phyloP scores from a whole-genome alignment of 441 rosid genomes.

The Bruguiera hainesii region DNA sequence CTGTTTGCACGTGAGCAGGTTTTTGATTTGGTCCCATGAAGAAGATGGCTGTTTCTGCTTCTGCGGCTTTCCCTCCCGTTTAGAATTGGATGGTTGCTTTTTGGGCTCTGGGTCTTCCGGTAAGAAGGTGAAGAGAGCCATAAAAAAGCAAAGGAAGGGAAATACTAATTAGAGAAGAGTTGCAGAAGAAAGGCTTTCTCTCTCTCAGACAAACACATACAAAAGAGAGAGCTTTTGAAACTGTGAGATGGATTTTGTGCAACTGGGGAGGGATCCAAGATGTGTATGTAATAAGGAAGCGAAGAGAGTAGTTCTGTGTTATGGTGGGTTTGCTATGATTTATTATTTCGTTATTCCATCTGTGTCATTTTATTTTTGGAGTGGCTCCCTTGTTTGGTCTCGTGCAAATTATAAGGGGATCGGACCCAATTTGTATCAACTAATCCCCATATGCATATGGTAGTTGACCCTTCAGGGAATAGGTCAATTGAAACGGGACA shows the following conservation, averaged over 20 bases:
- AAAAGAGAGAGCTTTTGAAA: conserved; percentile 23
- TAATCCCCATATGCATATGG: background rate
- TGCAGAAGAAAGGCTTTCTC: conserved; percentile 14
- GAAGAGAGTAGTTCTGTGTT: conserved; percentile 22
- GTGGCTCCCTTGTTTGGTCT: conserved; percentile 2
- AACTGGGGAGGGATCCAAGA: conserved; percentile 54
- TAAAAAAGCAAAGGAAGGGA: conserved; percentile 19
- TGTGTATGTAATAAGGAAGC: conserved; percentile 32
- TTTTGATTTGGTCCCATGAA: conserved; percentile 98
- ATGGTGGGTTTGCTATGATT: conserved; percentile 34
- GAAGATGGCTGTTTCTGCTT: conserved; percentile 59
- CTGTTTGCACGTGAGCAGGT: conserved; percentile 80
- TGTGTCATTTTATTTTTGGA: conserved; percentile 10
- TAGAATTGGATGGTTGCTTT: conserved; percentile 29
- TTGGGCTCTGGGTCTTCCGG: conserved; percentile 40
- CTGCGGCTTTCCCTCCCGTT: conserved; percentile 31
- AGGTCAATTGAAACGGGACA: conserved; percentile 1
- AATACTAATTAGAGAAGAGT: background rate
- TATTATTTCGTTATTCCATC: conserved; percentile 13
- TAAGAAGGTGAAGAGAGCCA: conserved; percentile 67
- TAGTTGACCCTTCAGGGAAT: conserved; percentile 14
- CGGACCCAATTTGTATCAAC: conserved; percentile 5
- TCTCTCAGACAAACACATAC: conserved; percentile 9
- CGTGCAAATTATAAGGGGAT: background rate
- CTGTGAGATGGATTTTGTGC: conserved; percentile 14